A percentile compares a stretch with the other conserved stretches of the same genome.
Evolutionary conservation across 2,329 filamentous ascomycete genomes (phyloP).

Genomic region (Ilyonectria mors-panacis): DNA sequence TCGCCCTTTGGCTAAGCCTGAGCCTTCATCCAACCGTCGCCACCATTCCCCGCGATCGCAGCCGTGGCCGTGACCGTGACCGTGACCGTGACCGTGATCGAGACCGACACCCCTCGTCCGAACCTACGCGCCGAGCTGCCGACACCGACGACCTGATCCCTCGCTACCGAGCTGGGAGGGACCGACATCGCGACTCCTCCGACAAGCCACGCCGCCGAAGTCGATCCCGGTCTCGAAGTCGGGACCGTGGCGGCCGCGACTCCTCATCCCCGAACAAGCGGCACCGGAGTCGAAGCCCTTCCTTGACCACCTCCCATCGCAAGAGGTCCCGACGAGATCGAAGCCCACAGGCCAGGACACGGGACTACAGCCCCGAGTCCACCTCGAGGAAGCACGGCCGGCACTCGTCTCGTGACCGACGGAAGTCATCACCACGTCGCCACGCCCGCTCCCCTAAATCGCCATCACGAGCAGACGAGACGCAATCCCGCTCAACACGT

Average conservation of each 20-base stretch:
- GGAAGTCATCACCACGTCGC: conserved; percentile 51
- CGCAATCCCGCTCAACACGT: conserved; percentile 37
- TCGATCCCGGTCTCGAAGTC: conserved; percentile 55
- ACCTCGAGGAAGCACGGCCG: conserved; percentile 50
- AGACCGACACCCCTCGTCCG: conserved; percentile 43
- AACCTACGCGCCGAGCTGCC: conserved; percentile 46
- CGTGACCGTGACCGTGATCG: conserved; percentile 56
- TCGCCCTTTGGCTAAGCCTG: conserved; percentile 52
- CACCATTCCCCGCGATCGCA: conserved; percentile 58
- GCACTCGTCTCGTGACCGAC: conserved; percentile 52
- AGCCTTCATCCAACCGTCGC: conserved; percentile 54
- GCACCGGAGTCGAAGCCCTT: conserved; percentile 59
- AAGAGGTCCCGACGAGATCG: conserved; percentile 58
- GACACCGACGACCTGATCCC: conserved; percentile 57
- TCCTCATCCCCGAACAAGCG: conserved; percentile 60
- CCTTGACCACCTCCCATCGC: conserved; percentile 54
- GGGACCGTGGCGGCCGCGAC: conserved; percentile 48
- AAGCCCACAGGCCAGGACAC: conserved; percentile 57
- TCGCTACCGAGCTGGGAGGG: conserved; percentile 53
- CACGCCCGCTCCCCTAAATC: conserved; percentile 49
- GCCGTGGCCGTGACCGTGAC: conserved; percentile 51
- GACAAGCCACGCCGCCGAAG: conserved; percentile 53
- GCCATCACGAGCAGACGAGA: conserved; percentile 42
- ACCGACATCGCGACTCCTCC: conserved; percentile 50
- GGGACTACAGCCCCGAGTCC: conserved; percentile 57